Base-by-base conservation (phyloP, 345 rosid species). In the Populus euphratica region DNA sequence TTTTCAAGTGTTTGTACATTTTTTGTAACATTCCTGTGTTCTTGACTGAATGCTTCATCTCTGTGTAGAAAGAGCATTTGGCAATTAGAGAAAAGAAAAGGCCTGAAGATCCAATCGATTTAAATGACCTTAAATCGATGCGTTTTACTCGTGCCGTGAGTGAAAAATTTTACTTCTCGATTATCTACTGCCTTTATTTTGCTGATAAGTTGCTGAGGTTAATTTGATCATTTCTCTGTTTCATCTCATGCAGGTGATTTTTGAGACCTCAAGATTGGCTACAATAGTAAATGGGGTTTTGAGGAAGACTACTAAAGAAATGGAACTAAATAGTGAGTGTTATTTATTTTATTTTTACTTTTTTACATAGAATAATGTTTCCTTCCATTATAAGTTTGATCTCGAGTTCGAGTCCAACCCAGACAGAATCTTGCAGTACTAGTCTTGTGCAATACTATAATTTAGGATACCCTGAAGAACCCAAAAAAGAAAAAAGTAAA, bases 121-220 rank as follows among this genome's bases (percentile, higher is more conserved):
- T 88, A 50, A 78, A 80, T 25, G 99, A 95, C 83, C 77, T 90
- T 27, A 95, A 91, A 76, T 86, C 96, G 16, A 91, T 95, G 99
- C 81, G 80, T 70, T 92, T 93, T 66, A 95, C 98, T 41, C 89
- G 99, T 18, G 99, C 99, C 16, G 99, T 91, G 81, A 87, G 96
- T 59, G 25, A 10, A 72, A 13, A 69, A 52, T 47, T 43, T n/a
- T 18, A 35, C 23, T 23, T 44, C n/a, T 36, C 23, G 5, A 20
- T 2, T 13, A 8, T 29, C 39, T 6, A 6, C 21, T 56, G 36
- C 23, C 11, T 65, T 6, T 66, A 10, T 33, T 7, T 49, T 5
- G 9, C 39, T 11, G 9, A 67, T 59, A 7, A 56, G n/a, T 17
- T 38, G 14, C 35, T 63, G 20, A 73, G n/a, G 8, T 25, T 49